Percentiles rank a stretch among this genome's conserved stretches.
Evolutionary conservation across 2,329 filamentous ascomycete species (phyloP).

Genomic region (Aspergillus viridinutans): DNA sequence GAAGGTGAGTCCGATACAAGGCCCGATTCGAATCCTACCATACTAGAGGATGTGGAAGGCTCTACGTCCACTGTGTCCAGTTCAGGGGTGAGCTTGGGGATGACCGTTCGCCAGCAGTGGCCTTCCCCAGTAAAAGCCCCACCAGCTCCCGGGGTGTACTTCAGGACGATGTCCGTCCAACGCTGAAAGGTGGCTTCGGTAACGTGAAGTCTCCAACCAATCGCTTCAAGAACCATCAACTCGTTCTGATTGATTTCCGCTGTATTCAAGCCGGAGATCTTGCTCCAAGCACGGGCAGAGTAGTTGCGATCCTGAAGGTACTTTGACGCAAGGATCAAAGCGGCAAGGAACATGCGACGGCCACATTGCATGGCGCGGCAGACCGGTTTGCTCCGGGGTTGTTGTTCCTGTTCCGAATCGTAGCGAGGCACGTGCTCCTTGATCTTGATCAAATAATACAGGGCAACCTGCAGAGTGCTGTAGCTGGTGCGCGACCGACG

Average conservation of each 20-base stretch:
- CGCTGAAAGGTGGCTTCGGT: constrained; percentile 82
- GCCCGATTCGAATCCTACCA: constrained; percentile 23
- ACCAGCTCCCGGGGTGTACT: constrained; percentile 64
- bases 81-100: constrained; percentile 55
- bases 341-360: constrained; percentile 93
- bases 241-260: constrained; percentile 96
- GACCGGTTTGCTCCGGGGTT: constrained; percentile 66
- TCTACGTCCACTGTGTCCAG: constrained; percentile 47
- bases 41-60: constrained; percentile 27
- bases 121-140: constrained; percentile 33
- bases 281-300: constrained; percentile 95
- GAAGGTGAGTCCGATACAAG: constrained; percentile 27
- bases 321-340: constrained; percentile 93
- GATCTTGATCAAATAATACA: constrained; percentile 94
- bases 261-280: constrained; percentile 93
- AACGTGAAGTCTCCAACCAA: constrained; percentile 94
- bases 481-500: constrained; percentile 94
- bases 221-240: constrained; percentile 80
- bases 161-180: constrained; percentile 90
- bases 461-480: constrained; percentile 90
- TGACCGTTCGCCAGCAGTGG: constrained; percentile 44
- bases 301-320: constrained; percentile 98
- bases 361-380: constrained; percentile 87
- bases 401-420: constrained; percentile 77
- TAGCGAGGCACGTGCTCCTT: constrained; percentile 79